Evolutionary conservation across 306 rosid species (phyloP).

Genomic region (Medicago ruthenica): DNA sequence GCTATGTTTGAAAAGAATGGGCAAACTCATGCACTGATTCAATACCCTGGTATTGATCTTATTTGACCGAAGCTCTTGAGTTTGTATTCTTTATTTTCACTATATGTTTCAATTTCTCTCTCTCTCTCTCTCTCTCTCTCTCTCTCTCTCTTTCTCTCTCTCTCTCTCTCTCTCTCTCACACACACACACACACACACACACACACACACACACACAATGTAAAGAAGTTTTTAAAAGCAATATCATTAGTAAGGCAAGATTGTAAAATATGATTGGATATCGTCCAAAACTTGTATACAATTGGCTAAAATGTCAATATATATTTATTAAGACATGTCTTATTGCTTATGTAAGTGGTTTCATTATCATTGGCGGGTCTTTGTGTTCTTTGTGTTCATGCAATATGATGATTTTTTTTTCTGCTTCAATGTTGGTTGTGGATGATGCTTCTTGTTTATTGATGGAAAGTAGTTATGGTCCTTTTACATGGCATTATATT

Average conservation of each 20-base stretch:
- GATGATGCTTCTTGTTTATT: neutral
- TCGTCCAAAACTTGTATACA: neutral
- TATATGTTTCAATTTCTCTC: neutral
- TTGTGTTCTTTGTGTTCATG: neutral
- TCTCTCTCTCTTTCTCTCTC: neutral
- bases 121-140: neutral
- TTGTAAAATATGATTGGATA: neutral
- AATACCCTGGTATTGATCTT: constrained; percentile 71
- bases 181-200: no score
- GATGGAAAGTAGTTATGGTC: neutral
- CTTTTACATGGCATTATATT: neutral
- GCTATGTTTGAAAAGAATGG: constrained; percentile 90
- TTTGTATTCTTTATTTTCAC: constrained; percentile 6
- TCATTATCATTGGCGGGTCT: neutral
- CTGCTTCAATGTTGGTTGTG: neutral
- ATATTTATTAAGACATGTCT: neutral
- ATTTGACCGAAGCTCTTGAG: constrained; percentile 18
- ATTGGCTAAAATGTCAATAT: neutral
- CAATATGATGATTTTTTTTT: neutral
- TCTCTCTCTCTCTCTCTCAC: neutral
- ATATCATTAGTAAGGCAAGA: no score
- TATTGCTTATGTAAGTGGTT: no score
- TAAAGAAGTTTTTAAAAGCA: neutral
- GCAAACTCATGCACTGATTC: constrained; percentile 84
- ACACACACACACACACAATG: neutral